Base-by-base conservation (phyloP, 2,329 filamentous ascomycete species). In the Tolypocladium tundrense region DNA sequence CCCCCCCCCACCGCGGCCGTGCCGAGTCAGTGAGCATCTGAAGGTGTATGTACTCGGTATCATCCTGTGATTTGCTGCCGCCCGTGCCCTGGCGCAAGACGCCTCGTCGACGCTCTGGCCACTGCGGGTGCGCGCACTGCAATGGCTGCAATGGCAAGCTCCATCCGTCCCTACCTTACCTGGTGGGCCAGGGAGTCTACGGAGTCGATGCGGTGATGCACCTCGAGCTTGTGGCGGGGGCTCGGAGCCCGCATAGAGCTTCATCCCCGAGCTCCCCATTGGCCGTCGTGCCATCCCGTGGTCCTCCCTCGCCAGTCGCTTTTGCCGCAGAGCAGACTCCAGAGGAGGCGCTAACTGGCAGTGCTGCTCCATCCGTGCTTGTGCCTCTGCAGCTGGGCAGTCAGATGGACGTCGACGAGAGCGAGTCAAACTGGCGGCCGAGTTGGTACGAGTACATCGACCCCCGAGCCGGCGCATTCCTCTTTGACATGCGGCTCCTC, bases 41-140 rank as follows among this genome's bases (percentile, higher is more conserved):
- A 24, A 11, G 53, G 52, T 37, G 51, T 31, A 31, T 37, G 51
- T 31, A 31, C 27, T 31, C 27, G 27, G 27, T 31, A 31, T 6
- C 27, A 52, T 52, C 24, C 37, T 41, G 57, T 60, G 60, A 57
- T 59, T 61, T 58, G 56, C 56, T 60, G 58, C 57, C 43, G 53
- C 31, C 50, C 33, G 56, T 54, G 56, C 51, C 53, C 40, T 35
- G 50, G 51, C 41, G n/a, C 31, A 45, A 41, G 41, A 52, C 51
- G 50, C 41, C 53, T 45, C 56, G 51, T 35, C 56, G 41, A 35
- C 56, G 51, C 51, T 54, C 51, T 50, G 56, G 51, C 50, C 51
- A 57, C 42, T 51, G n/a, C 51, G 21, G 27, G n/a, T 27, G n/a
- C 24, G 52, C n/a, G 6, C 50, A 27, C 43, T 27, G 21, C 42